Evolutionary conservation across 2,329 filamentous ascomycete species (phyloP).

Genomic region (Colletotrichum truncatum): DNA sequence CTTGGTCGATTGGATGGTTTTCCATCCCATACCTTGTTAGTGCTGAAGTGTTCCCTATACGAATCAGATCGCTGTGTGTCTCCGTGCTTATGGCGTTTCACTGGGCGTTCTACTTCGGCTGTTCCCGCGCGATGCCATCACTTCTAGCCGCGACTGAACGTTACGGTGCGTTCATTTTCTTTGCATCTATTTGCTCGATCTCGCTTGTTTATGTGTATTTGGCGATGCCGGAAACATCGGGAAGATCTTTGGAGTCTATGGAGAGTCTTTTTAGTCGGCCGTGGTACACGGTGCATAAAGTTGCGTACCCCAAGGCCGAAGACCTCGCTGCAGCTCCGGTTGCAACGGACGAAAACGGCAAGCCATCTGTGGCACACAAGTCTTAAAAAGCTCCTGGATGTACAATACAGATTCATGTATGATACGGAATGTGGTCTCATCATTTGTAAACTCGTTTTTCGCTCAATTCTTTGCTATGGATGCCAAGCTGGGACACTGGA

Average conservation of each 20-base stretch:
- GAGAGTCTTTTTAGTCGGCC: constrained; percentile 39
- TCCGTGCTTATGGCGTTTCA: constrained; percentile 54
- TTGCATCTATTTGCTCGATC: constrained; percentile 14
- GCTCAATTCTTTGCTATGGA: too few species aligned
- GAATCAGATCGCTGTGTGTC: constrained; percentile 49
- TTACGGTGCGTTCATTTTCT: constrained; percentile 31
- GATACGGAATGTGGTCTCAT: too few species aligned
- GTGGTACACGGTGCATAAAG: constrained; percentile 40
- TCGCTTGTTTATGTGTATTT: constrained; percentile 40
- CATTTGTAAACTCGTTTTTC: not conserved
- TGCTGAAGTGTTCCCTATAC: constrained; percentile 53
- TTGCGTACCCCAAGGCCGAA: constrained; percentile 39
- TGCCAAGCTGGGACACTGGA: too few species aligned
- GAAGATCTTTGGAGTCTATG: constrained; percentile 41
- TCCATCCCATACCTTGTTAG: constrained; percentile 54
- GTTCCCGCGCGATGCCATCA: constrained; percentile 43
- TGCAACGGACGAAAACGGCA: not conserved
- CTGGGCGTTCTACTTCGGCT: constrained; percentile 46
- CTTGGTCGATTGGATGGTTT: constrained; percentile 58
- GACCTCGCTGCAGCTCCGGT: constrained; percentile 25
- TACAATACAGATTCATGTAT: too few species aligned
- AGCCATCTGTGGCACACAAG: not conserved
- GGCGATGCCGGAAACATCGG: constrained; percentile 42
- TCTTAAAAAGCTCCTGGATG: not conserved
- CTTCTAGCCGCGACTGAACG: constrained; percentile 41